Conservation (phyloP, 805 yeast species). For the Vanderwaltozyma tropicalis region DNA sequence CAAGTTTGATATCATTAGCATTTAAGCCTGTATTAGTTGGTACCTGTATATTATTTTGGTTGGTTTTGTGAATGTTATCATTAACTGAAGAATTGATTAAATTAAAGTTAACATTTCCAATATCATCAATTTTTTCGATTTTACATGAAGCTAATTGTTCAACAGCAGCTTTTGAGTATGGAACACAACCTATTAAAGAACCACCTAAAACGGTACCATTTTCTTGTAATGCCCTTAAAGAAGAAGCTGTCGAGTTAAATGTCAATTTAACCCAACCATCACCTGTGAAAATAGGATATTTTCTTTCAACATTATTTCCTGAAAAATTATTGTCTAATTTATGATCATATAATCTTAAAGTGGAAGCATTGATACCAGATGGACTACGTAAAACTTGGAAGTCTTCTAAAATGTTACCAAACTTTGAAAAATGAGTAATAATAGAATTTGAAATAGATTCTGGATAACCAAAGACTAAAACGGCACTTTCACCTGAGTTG, state of each 20-base stretch:
- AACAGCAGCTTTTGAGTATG: constrained; percentile 50
- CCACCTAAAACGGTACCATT: constrained; percentile 68
- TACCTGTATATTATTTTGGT: not conserved
- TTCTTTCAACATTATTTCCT: constrained; percentile 15
- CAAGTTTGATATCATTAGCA: not conserved
- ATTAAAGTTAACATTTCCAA: constrained; percentile 16
- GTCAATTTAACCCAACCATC: constrained; percentile 88
- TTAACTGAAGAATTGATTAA: not conserved
- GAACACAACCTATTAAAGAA: constrained; percentile 53
- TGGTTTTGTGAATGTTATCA: not conserved
- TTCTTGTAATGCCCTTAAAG: constrained; percentile 75
- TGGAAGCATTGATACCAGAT: constrained; percentile 25
- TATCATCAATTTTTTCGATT: constrained; percentile 23
- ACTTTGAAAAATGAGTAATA: constrained; percentile 62
- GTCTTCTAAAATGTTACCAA: constrained; percentile 72
- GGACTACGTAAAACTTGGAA: constrained; percentile 38
- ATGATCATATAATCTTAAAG: constrained; percentile 13
- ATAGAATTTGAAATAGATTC: constrained; percentile 60
- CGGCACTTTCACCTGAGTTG: constrained; percentile 42
- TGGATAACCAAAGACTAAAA: constrained; percentile 82
- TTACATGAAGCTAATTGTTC: constrained; percentile 43
- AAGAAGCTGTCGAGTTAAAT: constrained; percentile 63
- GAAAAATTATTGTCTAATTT: not conserved
- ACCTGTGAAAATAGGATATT: constrained; percentile 70
- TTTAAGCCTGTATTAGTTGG: not conserved